Conservation (phyloP, 441 rosid species). For the Daphne laureola region DNA sequence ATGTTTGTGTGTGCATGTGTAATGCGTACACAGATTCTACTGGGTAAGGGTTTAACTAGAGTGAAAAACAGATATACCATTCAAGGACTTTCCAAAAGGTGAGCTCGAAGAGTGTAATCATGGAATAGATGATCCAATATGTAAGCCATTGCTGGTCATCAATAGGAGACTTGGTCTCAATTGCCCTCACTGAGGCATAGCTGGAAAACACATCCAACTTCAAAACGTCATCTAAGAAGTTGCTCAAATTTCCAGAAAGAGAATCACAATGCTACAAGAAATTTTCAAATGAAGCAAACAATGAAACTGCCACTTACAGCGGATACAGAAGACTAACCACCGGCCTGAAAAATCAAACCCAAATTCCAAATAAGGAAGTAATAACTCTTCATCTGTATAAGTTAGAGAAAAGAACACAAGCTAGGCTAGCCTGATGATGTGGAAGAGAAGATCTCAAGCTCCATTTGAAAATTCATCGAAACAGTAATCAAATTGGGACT, state of each 20-base stretch:
- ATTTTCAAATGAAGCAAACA: background rate
- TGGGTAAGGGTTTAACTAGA: background rate
- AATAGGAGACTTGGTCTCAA: conserved; percentile 70
- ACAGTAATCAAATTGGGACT: too few species aligned
- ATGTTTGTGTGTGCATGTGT: too few species aligned
- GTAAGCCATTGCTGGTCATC: conserved; percentile 98
- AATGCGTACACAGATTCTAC: too few species aligned
- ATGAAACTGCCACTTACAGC: conserved; percentile 45
- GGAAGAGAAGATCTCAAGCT: too few species aligned
- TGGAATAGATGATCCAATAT: conserved; percentile 90
- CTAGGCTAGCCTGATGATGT: too few species aligned
- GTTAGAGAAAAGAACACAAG: too few species aligned
- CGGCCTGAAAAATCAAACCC: conserved; percentile 59
- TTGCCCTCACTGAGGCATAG: conserved; percentile 83
- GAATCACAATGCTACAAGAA: background rate
- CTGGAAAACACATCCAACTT: conserved; percentile 27
- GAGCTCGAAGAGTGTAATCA: conserved; percentile 80
- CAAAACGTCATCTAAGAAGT: conserved; percentile 1
- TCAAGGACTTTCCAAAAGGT: conserved; percentile 78
- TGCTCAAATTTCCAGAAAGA: conserved; percentile 5
- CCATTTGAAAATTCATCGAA: too few species aligned
- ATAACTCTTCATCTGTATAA: too few species aligned
- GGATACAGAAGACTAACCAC: conserved; percentile 87
- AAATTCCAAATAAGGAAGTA: conserved; percentile 17
- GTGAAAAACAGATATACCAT: conserved; percentile 36